Evolutionary conservation across 192 early-diverging fungal species (phyloP), one percentile per base, ranked within the genome.

Genomic region (Entomortierella parvispora): DNA sequence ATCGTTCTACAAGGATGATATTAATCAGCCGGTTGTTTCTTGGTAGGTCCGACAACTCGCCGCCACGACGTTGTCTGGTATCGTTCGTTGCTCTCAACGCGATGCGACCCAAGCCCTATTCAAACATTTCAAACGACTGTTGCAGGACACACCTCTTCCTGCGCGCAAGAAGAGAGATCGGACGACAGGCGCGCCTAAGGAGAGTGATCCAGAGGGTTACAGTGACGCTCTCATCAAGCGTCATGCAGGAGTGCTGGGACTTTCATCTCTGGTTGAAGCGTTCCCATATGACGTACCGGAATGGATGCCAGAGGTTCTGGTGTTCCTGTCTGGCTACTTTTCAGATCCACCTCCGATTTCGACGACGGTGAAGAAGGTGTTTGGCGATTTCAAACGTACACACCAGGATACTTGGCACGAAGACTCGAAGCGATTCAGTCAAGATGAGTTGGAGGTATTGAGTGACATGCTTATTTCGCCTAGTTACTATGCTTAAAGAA

Each of bases 351-450:
- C 88, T 11, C 94, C 96, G 2, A 93, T 99, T 0, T 83, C 91
- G 86, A 66, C 90, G 7, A 93, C 97, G 3, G 92, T 96, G 5
- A 87, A 91, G 61, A 91, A 90, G 53, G 91, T 90, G 23, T 97
- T 97, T 88, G 89, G 95, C 6, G 95, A 99, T 65, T 99, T 99
- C 69, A 85, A 92, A 65, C 83, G 97, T 53, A 99, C 97, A 6
- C 97, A 99, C 68, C 93, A 93, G 61, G 97, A 99, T 65, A 93
- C 91, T 10, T 99, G 97, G 97, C 93, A 95, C 57, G 90, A 95
- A 58, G 95, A 99, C 62, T 86, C 87, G 72, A 81, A 82, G 62
- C 77, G 80, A 63, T 97, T 99, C 72, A 87, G 81, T 2, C 86
- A 86, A 28, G 88, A 92, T 26, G 93, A 99, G 76, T 66, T 93